Evolutionary conservation across 2,329 filamentous ascomycete genomes (phyloP), one percentile per base, ranked within the genome.

Genomic region (Coniella vitis): DNA sequence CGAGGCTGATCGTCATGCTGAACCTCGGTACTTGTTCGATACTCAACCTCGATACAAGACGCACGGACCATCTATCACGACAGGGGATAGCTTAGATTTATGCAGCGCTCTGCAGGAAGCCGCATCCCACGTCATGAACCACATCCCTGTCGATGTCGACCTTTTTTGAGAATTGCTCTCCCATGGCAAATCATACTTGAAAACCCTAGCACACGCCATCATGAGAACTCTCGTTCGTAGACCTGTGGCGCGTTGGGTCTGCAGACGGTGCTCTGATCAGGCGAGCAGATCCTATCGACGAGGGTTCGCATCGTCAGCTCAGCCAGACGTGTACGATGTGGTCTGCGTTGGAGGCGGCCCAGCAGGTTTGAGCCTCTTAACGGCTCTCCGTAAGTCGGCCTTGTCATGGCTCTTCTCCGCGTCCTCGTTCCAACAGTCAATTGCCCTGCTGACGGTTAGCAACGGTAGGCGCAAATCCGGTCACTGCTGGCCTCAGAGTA

Each of bases 291-390:
- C 45, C 17, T 54, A 61, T 21, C 63, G 63, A 51, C 63, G 73
- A 51, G 57, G 65, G 35, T 78, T 72, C 51, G 64, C 72, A 20
- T 72, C 65, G 38, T 54, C 64, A 12, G 59, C 67, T 10, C 59
- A 63, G 45, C 80, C 82, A 10, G 87, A 94, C 56, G 83, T 95
- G 60, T 96, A 93, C 71, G 90, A 95, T 77, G 86, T 95, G 29
- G 88, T 95, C 54, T 93, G 89, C 60, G 86, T 95, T 47, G 90
- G 90, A 53, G 90, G 90, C 54, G 90, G 90, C 4, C 90, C 90
- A 20, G 90, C 90, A 38, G 91, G 91, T 48, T 74, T 98, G 50
- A 94, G 89, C 60, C 77, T 94, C 29, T 70, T 90, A 48, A 79
- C 86, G 52, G 85, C 87, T 57, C 74, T 93, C 38, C 83, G 87